A percentile compares a stretch with the other conserved stretches of the same genome.
phyloP scores from a whole-genome alignment of 305 asterid species.

The Rubia occidens region DNA sequence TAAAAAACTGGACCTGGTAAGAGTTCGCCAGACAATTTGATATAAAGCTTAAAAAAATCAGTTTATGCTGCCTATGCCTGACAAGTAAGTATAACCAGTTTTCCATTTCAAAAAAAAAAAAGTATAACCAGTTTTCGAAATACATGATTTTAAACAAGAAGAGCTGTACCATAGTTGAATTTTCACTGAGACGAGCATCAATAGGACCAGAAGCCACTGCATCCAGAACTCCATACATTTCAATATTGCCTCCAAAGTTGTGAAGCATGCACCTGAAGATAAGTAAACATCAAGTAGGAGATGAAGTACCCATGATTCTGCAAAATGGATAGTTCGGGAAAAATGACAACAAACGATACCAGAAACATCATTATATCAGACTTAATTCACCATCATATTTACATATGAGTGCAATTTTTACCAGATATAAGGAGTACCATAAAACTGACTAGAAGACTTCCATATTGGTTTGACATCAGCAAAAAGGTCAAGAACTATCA shows the following conservation, averaged over 20 bases:
- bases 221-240: slow-evolving; percentile 91
- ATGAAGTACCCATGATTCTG: background rate
- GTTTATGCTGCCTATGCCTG: slow-evolving; percentile 4
- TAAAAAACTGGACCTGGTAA: background rate
- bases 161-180: slow-evolving; percentile 72
- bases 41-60: background rate
- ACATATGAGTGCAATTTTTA: slow-evolving; percentile 21
- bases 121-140: background rate
- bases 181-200: slow-evolving; percentile 67
- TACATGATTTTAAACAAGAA: background rate
- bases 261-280: slow-evolving; percentile 93
- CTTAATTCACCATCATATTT: background rate
- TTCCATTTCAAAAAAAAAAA: background rate
- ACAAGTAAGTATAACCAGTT: background rate
- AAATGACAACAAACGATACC: background rate
- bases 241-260: slow-evolving; percentile 96
- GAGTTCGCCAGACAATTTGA: background rate
- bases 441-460: slow-evolving; percentile 86
- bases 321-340: background rate
- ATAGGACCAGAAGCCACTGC: slow-evolving; percentile 91
- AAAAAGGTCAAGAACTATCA: slow-evolving; percentile 97
- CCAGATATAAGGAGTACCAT: slow-evolving; percentile 89
- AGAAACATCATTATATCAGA: slow-evolving; percentile 5
- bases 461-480: slow-evolving; percentile 95
- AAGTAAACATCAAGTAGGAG: slow-evolving; percentile 5